These are phyloP conservation scores for Globisporangium rhizosaccharum DNA, from an alignment of 352 stramenopile genomes.

Conservation along the genomic window DNA sequence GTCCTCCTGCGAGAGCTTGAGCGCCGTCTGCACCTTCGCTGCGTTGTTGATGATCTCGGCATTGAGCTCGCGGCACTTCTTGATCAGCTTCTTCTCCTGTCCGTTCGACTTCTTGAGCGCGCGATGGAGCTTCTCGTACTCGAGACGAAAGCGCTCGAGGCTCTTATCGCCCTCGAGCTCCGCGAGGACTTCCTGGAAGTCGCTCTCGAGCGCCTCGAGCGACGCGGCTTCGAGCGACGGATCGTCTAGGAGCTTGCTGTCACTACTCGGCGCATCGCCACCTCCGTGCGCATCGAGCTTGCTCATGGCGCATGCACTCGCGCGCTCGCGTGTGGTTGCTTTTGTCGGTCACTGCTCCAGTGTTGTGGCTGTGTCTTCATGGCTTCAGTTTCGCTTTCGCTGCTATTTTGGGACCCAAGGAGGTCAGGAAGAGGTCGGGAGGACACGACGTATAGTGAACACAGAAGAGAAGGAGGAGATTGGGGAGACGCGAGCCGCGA, in stretches of 20 bases:
- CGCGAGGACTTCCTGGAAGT: constrained; percentile 91
- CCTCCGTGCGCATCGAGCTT: constrained; percentile 10
- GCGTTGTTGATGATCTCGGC: constrained; percentile 95
- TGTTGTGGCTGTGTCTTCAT: no score
- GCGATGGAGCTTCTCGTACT: constrained; percentile 95
- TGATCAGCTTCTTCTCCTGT: constrained; percentile 95
- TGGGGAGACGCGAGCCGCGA: not conserved
- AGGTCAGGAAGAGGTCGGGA: no score
- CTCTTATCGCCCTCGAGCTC: constrained; percentile 91
- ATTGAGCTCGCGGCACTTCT: constrained; percentile 94
- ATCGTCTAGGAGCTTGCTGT: constrained; percentile 46
- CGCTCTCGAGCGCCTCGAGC: constrained; percentile 87
- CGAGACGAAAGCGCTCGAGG: constrained; percentile 91
- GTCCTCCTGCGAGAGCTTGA: constrained; percentile 94
- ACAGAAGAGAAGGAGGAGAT: constrained; percentile 1
- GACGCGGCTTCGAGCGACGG: constrained; percentile 46
- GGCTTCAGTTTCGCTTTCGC: no score
- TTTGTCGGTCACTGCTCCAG: not conserved
- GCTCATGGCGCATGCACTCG: constrained; percentile 11
- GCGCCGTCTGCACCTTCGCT: constrained; percentile 92
- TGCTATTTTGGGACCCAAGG: no score
- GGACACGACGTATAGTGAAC: no score
- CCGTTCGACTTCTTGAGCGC: constrained; percentile 91
- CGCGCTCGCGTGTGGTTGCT: not conserved
- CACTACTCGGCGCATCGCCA: constrained; percentile 10